Percentiles rank a stretch among this genome's conserved stretches.
Conservation (phyloP, 2,329 filamentous ascomycete genomes). For the Aspergillus texensis region DNA sequence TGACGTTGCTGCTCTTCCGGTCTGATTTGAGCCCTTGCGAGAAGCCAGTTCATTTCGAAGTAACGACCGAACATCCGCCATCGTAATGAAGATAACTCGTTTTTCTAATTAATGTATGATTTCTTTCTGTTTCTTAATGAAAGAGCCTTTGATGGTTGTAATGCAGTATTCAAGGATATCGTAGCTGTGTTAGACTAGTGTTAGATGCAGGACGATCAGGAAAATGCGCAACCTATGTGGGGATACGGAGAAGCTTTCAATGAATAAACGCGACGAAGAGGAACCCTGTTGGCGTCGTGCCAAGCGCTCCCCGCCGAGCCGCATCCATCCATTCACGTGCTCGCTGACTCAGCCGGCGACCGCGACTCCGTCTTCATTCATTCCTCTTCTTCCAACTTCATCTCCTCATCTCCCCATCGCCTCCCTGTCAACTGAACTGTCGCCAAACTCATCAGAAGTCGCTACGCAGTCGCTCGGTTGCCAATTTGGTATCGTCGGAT, state of each 20-base stretch:
- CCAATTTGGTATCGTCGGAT: neutral
- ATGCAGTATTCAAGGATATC: neutral
- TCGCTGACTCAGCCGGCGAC: slow-evolving; percentile 16
- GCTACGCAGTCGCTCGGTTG: neutral
- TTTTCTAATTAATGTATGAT: neutral
- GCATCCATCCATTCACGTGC: slow-evolving; percentile 19
- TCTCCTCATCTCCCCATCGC: slow-evolving; percentile 9
- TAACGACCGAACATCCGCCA: slow-evolving; percentile 80
- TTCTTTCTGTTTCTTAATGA: neutral
- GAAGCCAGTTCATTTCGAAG: slow-evolving; percentile 76
- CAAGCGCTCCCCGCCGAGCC: slow-evolving; percentile 26
- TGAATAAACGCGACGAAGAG: slow-evolving; percentile 23
- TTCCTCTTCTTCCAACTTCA: slow-evolving; percentile 13
- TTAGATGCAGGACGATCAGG: slow-evolving; percentile 6
- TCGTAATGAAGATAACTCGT: slow-evolving; percentile 37
- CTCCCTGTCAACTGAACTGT: slow-evolving; percentile 3
- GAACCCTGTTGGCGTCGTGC: slow-evolving; percentile 20
- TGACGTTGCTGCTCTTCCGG: slow-evolving; percentile 34
- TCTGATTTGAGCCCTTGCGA: slow-evolving; percentile 68
- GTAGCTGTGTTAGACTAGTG: neutral
- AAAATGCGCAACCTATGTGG: slow-evolving; percentile 20
- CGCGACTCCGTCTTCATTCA: slow-evolving; percentile 9
- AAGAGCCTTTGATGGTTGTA: neutral
- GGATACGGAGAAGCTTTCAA: slow-evolving; percentile 27
- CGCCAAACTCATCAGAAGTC: slow-evolving; percentile 1